Conservation (phyloP, 352 stramenopile species). For the Pythium brassicae region DNA sequence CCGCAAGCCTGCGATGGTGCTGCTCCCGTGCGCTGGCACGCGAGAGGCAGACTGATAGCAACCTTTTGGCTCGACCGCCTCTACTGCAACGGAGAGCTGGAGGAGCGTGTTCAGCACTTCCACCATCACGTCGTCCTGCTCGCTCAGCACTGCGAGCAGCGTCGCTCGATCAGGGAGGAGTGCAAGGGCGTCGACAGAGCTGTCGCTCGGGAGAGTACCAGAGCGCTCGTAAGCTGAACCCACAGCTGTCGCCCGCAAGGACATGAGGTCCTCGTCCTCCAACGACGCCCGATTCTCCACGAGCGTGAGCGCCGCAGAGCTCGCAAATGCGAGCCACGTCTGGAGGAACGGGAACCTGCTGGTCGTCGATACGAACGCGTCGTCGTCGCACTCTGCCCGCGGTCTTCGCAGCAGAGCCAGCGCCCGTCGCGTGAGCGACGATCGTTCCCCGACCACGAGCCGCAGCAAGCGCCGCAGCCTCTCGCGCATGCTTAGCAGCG, state of each 20-base stretch:
- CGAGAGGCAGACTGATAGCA: no score
- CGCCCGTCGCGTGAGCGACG: slow-evolving; percentile 23
- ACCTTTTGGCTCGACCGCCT: no score
- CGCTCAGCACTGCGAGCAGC: slow-evolving; percentile 47
- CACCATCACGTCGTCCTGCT: slow-evolving; percentile 72
- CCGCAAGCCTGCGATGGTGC: neutral
- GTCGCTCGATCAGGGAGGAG: slow-evolving; percentile 13
- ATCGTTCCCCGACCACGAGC: slow-evolving; percentile 15
- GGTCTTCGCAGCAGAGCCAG: slow-evolving; percentile 18
- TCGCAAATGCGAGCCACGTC: slow-evolving; percentile 43
- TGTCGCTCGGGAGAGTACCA: no score
- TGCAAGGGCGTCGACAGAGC: no score
- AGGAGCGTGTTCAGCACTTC: slow-evolving; percentile 48
- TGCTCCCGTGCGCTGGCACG: neutral
- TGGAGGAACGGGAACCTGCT: slow-evolving; percentile 54
- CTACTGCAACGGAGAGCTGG: slow-evolving; percentile 13
- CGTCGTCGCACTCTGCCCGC: slow-evolving; percentile 13
- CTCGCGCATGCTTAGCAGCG: slow-evolving; percentile 12
- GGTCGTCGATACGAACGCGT: slow-evolving; percentile 29
- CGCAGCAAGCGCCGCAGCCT: slow-evolving; percentile 23
- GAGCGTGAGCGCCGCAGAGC: slow-evolving; percentile 19
- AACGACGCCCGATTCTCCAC: slow-evolving; percentile 7
- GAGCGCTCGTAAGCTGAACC: no score
- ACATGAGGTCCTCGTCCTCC: neutral
- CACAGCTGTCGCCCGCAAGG: no score